Evolutionary conservation across 345 rosid genomes (phyloP).

Genomic region (Hibiscus tridactylites): DNA sequence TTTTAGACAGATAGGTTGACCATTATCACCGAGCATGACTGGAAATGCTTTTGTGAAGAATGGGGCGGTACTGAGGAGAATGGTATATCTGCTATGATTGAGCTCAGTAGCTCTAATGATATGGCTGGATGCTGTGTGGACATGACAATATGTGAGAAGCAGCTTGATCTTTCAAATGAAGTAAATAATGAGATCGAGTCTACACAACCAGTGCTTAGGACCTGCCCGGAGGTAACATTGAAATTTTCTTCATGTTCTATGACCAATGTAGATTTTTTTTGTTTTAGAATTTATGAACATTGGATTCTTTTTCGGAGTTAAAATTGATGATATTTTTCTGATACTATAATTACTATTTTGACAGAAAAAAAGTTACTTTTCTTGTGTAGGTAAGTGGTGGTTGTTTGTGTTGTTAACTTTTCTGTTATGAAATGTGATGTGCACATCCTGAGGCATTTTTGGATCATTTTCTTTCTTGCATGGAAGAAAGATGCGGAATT

Average conservation of each 20-base stretch:
- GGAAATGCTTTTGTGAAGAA: slow-evolving; percentile 90
- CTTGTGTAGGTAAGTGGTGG: background rate
- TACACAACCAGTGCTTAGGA: slow-evolving; percentile 38
- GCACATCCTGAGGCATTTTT: background rate
- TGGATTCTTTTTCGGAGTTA: background rate
- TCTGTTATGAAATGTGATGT: slow-evolving; percentile 1
- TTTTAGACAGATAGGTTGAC: slow-evolving; percentile 84
- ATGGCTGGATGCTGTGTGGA: slow-evolving; percentile 28
- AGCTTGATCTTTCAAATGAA: slow-evolving; percentile 38
- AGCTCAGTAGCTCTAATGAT: slow-evolving; percentile 28
- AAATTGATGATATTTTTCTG: background rate
- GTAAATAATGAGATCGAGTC: slow-evolving; percentile 46
- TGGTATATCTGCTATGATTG: slow-evolving; percentile 67
- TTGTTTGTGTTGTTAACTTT: background rate
- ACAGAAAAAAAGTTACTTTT: background rate
- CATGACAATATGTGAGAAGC: slow-evolving; percentile 32
- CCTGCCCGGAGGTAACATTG: slow-evolving; percentile 66
- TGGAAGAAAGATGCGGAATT: background rate
- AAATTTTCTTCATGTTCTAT: background rate
- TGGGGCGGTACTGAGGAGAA: slow-evolving; percentile 73
- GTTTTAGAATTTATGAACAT: background rate
- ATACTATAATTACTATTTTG: background rate
- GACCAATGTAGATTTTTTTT: background rate
- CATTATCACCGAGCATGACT: slow-evolving; percentile 73
- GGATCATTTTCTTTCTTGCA: background rate